Base-by-base conservation (phyloP, 371 early-diverging fungal genomes). In the Apophysomyces trapeziformis region DNA sequence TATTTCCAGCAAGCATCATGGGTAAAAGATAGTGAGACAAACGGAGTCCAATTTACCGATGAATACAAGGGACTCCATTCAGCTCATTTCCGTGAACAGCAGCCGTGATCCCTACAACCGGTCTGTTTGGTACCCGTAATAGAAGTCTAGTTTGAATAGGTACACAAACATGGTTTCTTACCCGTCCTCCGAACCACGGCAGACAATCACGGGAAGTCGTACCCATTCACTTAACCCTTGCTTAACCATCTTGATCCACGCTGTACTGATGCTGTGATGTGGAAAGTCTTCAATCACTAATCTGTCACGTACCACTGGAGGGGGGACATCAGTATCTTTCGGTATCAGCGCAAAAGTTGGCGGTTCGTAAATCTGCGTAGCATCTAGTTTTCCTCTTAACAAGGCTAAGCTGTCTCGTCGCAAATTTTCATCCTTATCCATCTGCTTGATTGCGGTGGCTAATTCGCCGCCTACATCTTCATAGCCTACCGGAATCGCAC, bases 71-170 rank as follows among this genome's bases (percentile, higher is more conserved):
- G 16, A 96, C 93, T 13, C 96, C 96, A 65, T 96, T 96, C 60
- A 96, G 73, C 68, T 96, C 96, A 72, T 96, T 95, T 64, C 96
- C 95, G 68, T 96, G 96, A 6, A 95, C 85, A 1, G 93, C 96
- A 66, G 88, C 90, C 5, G 91, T 91, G 21, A 76, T 50, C n/a
- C 76, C 76, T 1, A 76, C 62, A 2, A 72, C 70, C 8, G 76
- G 76, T 6, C 76, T 72, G 57, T n/a, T 38, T 41, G 61, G 14
- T 45, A 8, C 32, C n/a, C 32, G 5, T 45, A 50, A 9, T 16
- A 12, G 8, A 44, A 36, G 32, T 11, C 7, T 58, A 26, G 32
- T 32, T 7, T 59, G 4, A 36, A 45, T 38, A 4, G 44, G n/a
- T 38, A 58, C 41, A 38, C 35, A 32, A 41, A n/a, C 5, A 18